A percentile compares a stretch with the other conserved stretches of the same genome.
Evolutionary conservation across 352 stramenopile genomes (phyloP).

Genomic region (Phytophthora fragariae): DNA sequence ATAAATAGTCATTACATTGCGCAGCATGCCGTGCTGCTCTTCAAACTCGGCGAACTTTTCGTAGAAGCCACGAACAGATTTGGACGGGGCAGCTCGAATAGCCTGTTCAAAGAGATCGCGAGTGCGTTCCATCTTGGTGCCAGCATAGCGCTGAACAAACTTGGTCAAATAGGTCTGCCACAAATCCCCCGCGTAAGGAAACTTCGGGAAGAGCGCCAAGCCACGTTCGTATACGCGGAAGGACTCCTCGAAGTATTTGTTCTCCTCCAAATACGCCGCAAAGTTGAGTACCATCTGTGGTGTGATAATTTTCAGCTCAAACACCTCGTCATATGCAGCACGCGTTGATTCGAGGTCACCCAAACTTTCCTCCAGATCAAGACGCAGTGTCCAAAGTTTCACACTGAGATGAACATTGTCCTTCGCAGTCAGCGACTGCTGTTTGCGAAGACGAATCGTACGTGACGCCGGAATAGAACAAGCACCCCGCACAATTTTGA

Average conservation of each 20-base stretch:
- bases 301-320: constrained; percentile 98
- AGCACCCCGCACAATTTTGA: constrained; percentile 88
- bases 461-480: constrained; percentile 66
- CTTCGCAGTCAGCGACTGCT: constrained; percentile 57
- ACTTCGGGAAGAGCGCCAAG: constrained; percentile 84
- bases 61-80: constrained; percentile 89
- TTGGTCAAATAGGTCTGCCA: constrained; percentile 96
- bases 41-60: constrained; percentile 96
- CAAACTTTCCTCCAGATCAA: constrained; percentile 98
- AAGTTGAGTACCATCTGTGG: constrained; percentile 98
- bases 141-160: constrained; percentile 96
- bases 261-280: constrained; percentile 95
- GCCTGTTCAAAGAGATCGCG: constrained; percentile 98
- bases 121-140: constrained; percentile 96
- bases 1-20: constrained; percentile 97
- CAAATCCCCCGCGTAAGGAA: constrained; percentile 96
- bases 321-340: constrained; percentile 94
- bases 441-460: constrained; percentile 62
- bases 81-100: constrained; percentile 78
- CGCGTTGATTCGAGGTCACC: constrained; percentile 95
- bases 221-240: constrained; percentile 95
- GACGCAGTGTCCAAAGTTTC: constrained; percentile 96
- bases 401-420: constrained; percentile 92
- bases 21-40: constrained; percentile 96
- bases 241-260: constrained; percentile 97